Percentiles rank a stretch among this genome's conserved stretches.
phyloP scores from a whole-genome alignment of 164 flowering plant species.

The Aristolochia fimbriata region DNA sequence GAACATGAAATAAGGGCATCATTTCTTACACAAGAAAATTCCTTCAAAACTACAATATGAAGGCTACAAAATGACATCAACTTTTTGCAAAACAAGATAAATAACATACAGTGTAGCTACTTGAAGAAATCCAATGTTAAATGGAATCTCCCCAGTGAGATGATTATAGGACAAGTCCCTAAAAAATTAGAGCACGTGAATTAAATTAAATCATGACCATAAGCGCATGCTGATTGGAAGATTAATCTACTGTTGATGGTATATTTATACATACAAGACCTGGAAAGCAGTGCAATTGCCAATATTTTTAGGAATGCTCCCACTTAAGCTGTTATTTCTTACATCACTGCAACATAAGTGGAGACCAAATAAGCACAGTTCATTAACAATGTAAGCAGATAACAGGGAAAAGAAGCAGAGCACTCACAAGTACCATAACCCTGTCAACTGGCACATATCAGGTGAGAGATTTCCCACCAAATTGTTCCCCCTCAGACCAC shows the following conservation, averaged over 20 bases:
- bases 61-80: neutral
- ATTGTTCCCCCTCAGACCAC: conserved; percentile 89
- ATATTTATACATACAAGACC: conserved; percentile 68
- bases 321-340: conserved; percentile 86
- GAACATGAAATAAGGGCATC: neutral
- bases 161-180: conserved; percentile 80
- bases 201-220: neutral
- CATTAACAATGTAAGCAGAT: neutral
- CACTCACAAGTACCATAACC: conserved; percentile 97
- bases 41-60: neutral
- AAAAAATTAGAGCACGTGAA: conserved; percentile 8
- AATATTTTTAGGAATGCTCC: conserved; percentile 69
- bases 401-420: neutral
- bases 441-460: conserved; percentile 92
- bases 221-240: neutral
- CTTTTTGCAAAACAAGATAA: neutral
- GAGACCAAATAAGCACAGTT: neutral
- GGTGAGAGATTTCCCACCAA: conserved; percentile 75
- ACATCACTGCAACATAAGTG: conserved; percentile 57
- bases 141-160: conserved; percentile 88
- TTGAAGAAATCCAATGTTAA: conserved; percentile 94
- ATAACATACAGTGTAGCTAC: conserved; percentile 84
- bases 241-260: too few relatives aligned
- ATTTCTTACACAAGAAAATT: too few relatives aligned
- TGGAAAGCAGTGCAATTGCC: conserved; percentile 97